Conservation (phyloP, 2,329 filamentous ascomycete genomes). For the Aureobasidium sp. region DNA sequence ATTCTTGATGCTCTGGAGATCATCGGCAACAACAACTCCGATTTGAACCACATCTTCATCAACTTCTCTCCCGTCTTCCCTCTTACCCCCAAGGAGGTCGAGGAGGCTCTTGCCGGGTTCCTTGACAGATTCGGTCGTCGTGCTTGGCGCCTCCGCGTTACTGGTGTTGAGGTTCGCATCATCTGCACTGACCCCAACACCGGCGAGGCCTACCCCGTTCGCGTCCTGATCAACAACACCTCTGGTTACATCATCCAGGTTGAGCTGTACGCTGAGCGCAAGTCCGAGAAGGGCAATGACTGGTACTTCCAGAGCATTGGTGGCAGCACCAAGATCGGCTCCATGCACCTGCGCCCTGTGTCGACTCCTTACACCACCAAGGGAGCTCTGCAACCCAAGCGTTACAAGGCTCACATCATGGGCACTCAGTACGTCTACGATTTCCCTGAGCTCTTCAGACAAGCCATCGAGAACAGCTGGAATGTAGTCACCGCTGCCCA, state of each 20-base stretch:
- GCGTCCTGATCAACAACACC: constrained; percentile 96
- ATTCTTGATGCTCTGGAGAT: constrained; percentile 97
- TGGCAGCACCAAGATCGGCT: constrained; percentile 86
- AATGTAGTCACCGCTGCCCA: constrained; percentile 64
- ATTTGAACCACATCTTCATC: constrained; percentile 99
- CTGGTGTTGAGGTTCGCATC: constrained; percentile 95
- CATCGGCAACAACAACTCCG: constrained; percentile 97
- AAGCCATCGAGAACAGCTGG: constrained; percentile 96
- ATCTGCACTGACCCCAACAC: constrained; percentile 87
- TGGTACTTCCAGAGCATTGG: constrained; percentile 99
- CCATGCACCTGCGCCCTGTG: constrained; percentile 88
- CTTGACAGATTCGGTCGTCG: constrained; percentile 92
- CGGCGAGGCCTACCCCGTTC: constrained; percentile 79
- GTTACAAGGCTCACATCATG: constrained; percentile 99
- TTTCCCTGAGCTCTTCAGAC: constrained; percentile 98
- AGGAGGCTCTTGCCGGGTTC: constrained; percentile 89
- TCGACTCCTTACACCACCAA: constrained; percentile 93
- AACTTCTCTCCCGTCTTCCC: constrained; percentile 98
- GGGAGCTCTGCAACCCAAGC: constrained; percentile 97
- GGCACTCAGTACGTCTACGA: constrained; percentile 99
- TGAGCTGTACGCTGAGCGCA: constrained; percentile 94
- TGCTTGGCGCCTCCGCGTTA: constrained; percentile 92
- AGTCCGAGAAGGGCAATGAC: constrained; percentile 86
- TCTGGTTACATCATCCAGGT: constrained; percentile 97
- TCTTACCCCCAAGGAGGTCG: constrained; percentile 78